These are phyloP conservation scores for Fusarium floridanum DNA, from an alignment of 2,329 filamentous ascomycete species.

Conservation along the genomic window DNA sequence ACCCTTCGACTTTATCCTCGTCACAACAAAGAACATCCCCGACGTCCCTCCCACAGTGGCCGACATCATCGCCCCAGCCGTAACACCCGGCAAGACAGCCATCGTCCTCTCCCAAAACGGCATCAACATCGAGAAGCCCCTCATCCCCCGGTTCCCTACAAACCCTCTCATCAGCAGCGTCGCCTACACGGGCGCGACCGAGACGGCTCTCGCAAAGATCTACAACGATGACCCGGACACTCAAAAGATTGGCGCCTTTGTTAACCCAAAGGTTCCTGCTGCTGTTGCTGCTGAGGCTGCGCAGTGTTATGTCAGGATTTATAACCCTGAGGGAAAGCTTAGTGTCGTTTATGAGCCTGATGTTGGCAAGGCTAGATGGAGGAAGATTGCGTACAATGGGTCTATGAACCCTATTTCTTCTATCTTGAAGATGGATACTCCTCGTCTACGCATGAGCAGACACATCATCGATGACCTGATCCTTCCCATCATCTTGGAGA, in stretches of 20 bases:
- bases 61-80: slow-evolving; percentile 64
- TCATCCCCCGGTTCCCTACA: slow-evolving; percentile 62
- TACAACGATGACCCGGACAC: slow-evolving; percentile 65
- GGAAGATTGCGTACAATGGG: slow-evolving; percentile 65
- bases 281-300: slow-evolving; percentile 49
- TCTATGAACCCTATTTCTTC: slow-evolving; percentile 67
- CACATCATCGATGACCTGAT: slow-evolving; percentile 62
- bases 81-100: slow-evolving; percentile 63
- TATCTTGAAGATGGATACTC: slow-evolving; percentile 64
- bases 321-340: slow-evolving; percentile 60
- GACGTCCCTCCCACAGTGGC: slow-evolving; percentile 63
- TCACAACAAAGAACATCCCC: slow-evolving; percentile 70
- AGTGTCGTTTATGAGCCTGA: slow-evolving; percentile 56
- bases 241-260: slow-evolving; percentile 64
- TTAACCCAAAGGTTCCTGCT: slow-evolving; percentile 49
- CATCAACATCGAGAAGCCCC: slow-evolving; percentile 71
- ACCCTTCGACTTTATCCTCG: slow-evolving; percentile 65
- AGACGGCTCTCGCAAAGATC: slow-evolving; percentile 61
- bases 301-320: slow-evolving; percentile 60
- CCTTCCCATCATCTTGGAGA: slow-evolving; percentile 66
- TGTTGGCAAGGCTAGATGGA: slow-evolving; percentile 61
- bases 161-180: slow-evolving; percentile 68
- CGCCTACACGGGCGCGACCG: slow-evolving; percentile 64
- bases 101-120: slow-evolving; percentile 73
- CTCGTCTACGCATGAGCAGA: slow-evolving; percentile 58